Conservation (phyloP, 352 stramenopile species). For the Elongisporangium senticosum region DNA sequence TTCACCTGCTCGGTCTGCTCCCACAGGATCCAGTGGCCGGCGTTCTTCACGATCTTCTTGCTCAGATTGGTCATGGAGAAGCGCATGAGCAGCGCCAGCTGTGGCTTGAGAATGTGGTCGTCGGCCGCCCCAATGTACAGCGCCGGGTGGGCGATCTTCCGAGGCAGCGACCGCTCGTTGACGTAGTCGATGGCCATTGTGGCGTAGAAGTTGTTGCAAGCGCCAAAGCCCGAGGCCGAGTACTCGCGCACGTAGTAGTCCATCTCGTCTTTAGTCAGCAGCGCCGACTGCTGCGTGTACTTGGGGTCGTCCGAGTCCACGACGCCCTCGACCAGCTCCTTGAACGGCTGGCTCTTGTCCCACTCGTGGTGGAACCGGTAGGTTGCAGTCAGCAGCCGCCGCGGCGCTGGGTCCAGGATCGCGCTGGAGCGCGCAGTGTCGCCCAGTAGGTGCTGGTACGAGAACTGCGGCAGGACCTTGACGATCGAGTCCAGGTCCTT, state of each 20-base stretch:
- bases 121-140: constrained; percentile 33
- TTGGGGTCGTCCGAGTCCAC: constrained; percentile 20
- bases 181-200: constrained; percentile 37
- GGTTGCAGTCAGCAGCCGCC: constrained; percentile 25
- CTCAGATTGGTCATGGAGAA: constrained; percentile 30
- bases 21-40: constrained; percentile 35
- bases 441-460: constrained; percentile 31
- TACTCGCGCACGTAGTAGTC: constrained; percentile 43
- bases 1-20: constrained; percentile 34
- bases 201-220: constrained; percentile 36
- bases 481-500: constrained; percentile 25
- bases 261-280: constrained; percentile 41
- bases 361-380: constrained; percentile 24
- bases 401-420: constrained; percentile 24
- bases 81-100: constrained; percentile 33
- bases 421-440: constrained; percentile 23
- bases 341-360: constrained; percentile 12
- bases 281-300: constrained; percentile 27
- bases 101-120: constrained; percentile 37
- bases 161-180: constrained; percentile 22
- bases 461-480: constrained; percentile 25
- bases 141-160: constrained; percentile 27
- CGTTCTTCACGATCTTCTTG: constrained; percentile 25
- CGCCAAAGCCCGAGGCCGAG: constrained; percentile 26
- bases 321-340: constrained; percentile 18